These are phyloP conservation scores for Paraurostyla sp. DNA, from an alignment of 73 alveolate species.

Conservation along the genomic window DNA sequence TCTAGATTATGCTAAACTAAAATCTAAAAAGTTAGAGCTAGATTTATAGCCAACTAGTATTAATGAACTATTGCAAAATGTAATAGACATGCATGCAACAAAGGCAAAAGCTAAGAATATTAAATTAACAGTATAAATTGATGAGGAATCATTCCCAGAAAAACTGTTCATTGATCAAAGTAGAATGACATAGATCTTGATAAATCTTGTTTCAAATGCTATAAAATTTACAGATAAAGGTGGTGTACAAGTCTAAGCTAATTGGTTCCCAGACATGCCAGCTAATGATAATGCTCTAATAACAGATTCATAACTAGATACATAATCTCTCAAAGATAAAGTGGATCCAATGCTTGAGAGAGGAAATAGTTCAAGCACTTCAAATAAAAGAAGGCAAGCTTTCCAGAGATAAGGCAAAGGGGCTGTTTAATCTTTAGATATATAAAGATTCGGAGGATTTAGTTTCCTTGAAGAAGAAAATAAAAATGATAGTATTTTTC, in stretches of 20 bases:
- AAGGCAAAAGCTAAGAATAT: conserved; percentile 48
- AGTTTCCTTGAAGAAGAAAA: neutral
- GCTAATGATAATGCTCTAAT: neutral
- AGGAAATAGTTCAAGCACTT: neutral
- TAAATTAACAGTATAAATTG: neutral
- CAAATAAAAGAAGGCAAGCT: too few species aligned
- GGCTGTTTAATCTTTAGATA: too few species aligned
- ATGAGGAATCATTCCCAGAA: conserved; percentile 38
- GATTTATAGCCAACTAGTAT: conserved; percentile 34
- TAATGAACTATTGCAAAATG: neutral
- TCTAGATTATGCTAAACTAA: conserved; percentile 49
- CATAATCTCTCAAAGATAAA: neutral
- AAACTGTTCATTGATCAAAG: neutral
- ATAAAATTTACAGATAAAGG: conserved; percentile 57
- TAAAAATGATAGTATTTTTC: neutral
- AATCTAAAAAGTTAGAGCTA: conserved; percentile 43
- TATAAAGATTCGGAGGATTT: neutral
- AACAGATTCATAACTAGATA: conserved; percentile 18
- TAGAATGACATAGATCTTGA: conserved; percentile 47
- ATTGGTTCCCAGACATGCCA: conserved; percentile 33
- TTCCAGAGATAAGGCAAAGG: too few species aligned
- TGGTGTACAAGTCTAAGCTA: conserved; percentile 1
- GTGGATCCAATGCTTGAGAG: neutral
- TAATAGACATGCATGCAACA: conserved; percentile 1
- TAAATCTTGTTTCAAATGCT: conserved; percentile 47